These are phyloP conservation scores for Phytophthora chlamydospora DNA, from an alignment of 352 stramenopile species.

Conservation along the genomic window DNA sequence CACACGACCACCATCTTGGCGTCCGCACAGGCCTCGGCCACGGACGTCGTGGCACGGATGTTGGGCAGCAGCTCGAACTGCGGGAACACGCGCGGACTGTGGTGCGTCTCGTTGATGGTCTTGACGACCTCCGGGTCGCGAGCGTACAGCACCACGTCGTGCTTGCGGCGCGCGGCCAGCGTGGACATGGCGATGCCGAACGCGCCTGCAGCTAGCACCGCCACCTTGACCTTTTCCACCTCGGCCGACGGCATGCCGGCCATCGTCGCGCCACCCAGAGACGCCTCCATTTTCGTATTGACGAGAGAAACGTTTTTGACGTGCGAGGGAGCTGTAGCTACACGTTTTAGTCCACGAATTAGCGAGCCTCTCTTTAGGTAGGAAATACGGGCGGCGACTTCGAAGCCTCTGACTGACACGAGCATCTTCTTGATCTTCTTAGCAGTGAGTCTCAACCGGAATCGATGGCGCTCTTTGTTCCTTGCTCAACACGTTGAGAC, in stretches of 20 bases:
- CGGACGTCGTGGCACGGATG: slow-evolving; percentile 91
- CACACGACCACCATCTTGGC: slow-evolving; percentile 95
- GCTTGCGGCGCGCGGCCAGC: slow-evolving; percentile 89
- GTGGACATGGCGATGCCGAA: slow-evolving; percentile 97
- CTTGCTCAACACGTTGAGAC: no score
- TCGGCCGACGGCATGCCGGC: slow-evolving; percentile 73
- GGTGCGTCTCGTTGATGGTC: slow-evolving; percentile 92
- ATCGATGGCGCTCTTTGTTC: no score
- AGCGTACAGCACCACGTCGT: slow-evolving; percentile 93
- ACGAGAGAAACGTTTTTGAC: neutral
- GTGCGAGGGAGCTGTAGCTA: no score
- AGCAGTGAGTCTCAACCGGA: no score
- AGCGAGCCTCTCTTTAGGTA: no score
- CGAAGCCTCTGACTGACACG: no score
- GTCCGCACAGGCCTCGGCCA: slow-evolving; percentile 84
- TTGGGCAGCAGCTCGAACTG: slow-evolving; percentile 84
- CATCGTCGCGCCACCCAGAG: slow-evolving; percentile 57
- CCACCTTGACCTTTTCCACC: slow-evolving; percentile 82
- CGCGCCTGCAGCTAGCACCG: slow-evolving; percentile 93
- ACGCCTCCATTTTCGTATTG: slow-evolving; percentile 41
- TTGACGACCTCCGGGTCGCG: slow-evolving; percentile 77
- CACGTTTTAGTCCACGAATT: no score
- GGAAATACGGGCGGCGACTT: no score
- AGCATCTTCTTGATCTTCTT: no score
- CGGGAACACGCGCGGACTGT: slow-evolving; percentile 92